Percentiles rank a stretch among this genome's conserved stretches.
These are phyloP conservation scores for Pythium dissotocum DNA, from an alignment of 352 stramenopile genomes.

Conservation along the genomic window DNA sequence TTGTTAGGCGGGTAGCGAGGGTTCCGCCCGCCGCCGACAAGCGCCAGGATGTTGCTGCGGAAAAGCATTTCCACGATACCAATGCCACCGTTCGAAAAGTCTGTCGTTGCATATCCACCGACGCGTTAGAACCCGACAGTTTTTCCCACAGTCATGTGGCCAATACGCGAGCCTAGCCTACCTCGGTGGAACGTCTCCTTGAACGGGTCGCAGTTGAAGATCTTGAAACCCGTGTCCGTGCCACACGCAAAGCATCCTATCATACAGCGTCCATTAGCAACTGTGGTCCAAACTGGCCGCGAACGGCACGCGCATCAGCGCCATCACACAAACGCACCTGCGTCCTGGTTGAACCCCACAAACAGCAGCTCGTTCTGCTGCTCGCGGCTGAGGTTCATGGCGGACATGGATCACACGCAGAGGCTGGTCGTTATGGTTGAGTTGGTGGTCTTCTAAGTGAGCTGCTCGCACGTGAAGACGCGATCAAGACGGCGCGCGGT, in stretches of 20 bases:
- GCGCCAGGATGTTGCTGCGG: conserved; percentile 97
- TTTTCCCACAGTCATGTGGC: neutral
- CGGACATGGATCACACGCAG: conserved; percentile 19
- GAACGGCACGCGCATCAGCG: too few relatives aligned
- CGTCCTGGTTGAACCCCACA: conserved; percentile 95
- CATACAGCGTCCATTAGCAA: neutral
- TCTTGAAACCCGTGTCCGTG: conserved; percentile 97
- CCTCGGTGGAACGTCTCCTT: conserved; percentile 96
- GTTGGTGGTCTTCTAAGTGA: neutral
- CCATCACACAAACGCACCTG: conserved; percentile 45
- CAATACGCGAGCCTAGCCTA: conserved; percentile 21
- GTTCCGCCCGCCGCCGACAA: conserved; percentile 91
- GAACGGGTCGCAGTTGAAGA: conserved; percentile 98
- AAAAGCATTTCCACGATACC: conserved; percentile 99
- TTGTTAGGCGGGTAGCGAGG: conserved; percentile 97
- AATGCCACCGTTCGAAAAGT: conserved; percentile 95
- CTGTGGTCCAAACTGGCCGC: too few relatives aligned
- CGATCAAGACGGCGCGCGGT: neutral
- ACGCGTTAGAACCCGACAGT: neutral
- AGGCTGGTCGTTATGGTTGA: neutral
- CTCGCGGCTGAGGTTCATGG: conserved; percentile 87
- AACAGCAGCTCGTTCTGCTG: conserved; percentile 94
- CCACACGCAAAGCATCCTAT: conserved; percentile 93
- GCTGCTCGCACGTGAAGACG: neutral
- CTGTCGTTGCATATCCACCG: conserved; percentile 31